phyloP scores from a whole-genome alignment of 169 alveolate species.

The Cryptosporidium sp. region DNA sequence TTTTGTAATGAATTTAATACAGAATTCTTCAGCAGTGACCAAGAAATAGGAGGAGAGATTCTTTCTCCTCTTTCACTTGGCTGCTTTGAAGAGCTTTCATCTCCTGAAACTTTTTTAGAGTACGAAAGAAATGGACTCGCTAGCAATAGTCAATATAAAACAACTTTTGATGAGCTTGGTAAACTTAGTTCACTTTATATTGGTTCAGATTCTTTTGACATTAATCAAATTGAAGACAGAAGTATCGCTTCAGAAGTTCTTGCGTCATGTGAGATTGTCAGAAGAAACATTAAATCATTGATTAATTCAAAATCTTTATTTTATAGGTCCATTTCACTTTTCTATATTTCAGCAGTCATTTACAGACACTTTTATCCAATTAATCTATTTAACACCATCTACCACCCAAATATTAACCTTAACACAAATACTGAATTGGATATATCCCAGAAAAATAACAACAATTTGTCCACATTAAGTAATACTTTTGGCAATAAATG shows the following conservation, averaged over 20 bases:
- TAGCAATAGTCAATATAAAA: background rate
- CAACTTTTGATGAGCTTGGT: background rate
- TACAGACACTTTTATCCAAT: conserved; percentile 59
- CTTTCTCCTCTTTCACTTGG: conserved; percentile 52
- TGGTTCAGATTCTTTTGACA: conserved; percentile 18
- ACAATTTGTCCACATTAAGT: background rate
- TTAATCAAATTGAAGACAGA: conserved; percentile 32
- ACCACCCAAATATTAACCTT: background rate
- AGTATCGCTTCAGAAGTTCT: conserved; percentile 35
- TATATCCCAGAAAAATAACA: background rate
- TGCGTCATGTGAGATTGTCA: conserved; percentile 37
- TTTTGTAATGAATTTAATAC: background rate
- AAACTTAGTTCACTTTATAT: conserved; percentile 20
- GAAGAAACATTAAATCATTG: conserved; percentile 19
- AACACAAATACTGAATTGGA: background rate
- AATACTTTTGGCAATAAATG: background rate
- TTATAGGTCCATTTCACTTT: conserved; percentile 34
- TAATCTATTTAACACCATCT: background rate
- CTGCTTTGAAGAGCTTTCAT: conserved; percentile 44
- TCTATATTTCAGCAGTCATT: conserved; percentile 57
- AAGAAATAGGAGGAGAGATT: conserved; percentile 59
- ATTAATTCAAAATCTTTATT: conserved; percentile 6
- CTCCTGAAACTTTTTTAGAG: conserved; percentile 60
- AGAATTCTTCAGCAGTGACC: conserved; percentile 3
- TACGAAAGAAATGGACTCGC: background rate